Evolutionary conservation across 208 protist species (phyloP).

Genomic region (Wallacemonas rigidus): DNA sequence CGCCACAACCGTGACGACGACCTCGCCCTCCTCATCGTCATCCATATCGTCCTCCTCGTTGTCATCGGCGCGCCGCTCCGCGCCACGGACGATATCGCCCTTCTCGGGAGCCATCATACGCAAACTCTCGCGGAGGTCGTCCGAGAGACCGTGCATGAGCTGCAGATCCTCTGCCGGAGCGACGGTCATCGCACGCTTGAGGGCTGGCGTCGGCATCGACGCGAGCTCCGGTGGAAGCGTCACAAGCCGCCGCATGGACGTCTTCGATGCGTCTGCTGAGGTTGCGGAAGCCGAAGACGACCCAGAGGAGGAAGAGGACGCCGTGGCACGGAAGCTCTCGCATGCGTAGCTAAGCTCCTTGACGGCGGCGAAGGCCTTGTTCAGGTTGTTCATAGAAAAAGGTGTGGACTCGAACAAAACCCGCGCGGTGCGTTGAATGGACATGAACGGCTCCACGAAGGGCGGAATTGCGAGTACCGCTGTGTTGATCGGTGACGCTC

Average conservation of each 20-base stretch:
- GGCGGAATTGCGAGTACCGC: neutral
- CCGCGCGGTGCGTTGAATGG: slow-evolving; percentile 39
- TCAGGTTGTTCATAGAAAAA: slow-evolving; percentile 64
- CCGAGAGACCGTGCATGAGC: slow-evolving; percentile 50
- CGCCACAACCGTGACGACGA: slow-evolving; percentile 14
- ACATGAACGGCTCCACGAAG: slow-evolving; percentile 38
- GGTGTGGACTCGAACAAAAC: slow-evolving; percentile 61
- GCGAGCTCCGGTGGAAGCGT: slow-evolving; percentile 14
- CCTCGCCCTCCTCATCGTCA: slow-evolving; percentile 15
- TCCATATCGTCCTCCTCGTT: slow-evolving; percentile 22
- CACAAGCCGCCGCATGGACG: slow-evolving; percentile 13
- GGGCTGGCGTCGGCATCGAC: slow-evolving; percentile 24
- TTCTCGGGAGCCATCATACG: slow-evolving; percentile 23
- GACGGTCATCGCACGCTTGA: slow-evolving; percentile 43
- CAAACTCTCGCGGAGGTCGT: slow-evolving; percentile 36
- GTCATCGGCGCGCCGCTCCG: slow-evolving; percentile 14
- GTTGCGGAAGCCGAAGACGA: neutral
- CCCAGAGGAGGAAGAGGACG: neutral
- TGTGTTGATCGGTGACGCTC: neutral
- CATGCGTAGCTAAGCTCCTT: slow-evolving; percentile 74
- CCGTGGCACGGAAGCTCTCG: slow-evolving; percentile 15
- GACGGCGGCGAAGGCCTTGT: slow-evolving; percentile 73
- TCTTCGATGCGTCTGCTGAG: slow-evolving; percentile 1
- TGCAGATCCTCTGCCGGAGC: slow-evolving; percentile 45
- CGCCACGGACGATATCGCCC: slow-evolving; percentile 20